These are phyloP conservation scores for Penicillium chermesinum DNA, from an alignment of 495 filamentous ascomycete genomes.

Conservation along the genomic window DNA sequence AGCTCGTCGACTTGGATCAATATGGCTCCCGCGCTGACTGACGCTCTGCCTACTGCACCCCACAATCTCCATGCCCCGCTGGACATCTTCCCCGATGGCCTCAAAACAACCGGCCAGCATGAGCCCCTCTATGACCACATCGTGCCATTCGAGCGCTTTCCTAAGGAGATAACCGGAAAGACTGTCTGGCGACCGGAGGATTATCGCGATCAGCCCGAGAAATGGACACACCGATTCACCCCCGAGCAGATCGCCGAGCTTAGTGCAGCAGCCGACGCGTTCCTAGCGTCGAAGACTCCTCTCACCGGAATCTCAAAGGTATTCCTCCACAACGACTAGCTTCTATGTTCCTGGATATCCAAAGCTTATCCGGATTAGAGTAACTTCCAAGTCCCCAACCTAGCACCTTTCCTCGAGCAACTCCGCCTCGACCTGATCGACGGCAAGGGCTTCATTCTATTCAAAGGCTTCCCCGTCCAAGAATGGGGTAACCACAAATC, in stretches of 20 bases:
- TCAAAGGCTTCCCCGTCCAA: slow-evolving; percentile 70
- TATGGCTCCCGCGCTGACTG: slow-evolving; percentile 38
- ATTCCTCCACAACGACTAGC: not conserved
- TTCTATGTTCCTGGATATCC: not conserved
- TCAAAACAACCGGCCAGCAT: slow-evolving; percentile 71
- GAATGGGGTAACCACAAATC: slow-evolving; percentile 69
- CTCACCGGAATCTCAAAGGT: slow-evolving; percentile 68
- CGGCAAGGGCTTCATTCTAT: slow-evolving; percentile 79
- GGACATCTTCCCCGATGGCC: slow-evolving; percentile 44
- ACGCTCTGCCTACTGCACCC: slow-evolving; percentile 23
- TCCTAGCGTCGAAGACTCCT: slow-evolving; percentile 55
- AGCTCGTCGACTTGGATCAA: slow-evolving; percentile 1
- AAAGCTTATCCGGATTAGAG: slow-evolving; percentile 4
- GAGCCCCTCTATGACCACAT: slow-evolving; percentile 61
- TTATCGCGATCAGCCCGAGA: slow-evolving; percentile 59
- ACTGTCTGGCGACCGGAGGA: slow-evolving; percentile 73
- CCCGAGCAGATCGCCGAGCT: slow-evolving; percentile 62
- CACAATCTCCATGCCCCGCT: slow-evolving; percentile 28
- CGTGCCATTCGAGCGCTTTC: slow-evolving; percentile 64
- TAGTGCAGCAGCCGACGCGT: slow-evolving; percentile 57
- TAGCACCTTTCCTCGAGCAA: slow-evolving; percentile 47
- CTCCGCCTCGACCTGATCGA: slow-evolving; percentile 66
- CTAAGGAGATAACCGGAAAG: slow-evolving; percentile 62
- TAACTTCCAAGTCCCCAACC: slow-evolving; percentile 53
- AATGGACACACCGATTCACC: slow-evolving; percentile 68